phyloP scores from a whole-genome alignment of 805 yeast genomes.

The Wickerhamiella azymoides region DNA sequence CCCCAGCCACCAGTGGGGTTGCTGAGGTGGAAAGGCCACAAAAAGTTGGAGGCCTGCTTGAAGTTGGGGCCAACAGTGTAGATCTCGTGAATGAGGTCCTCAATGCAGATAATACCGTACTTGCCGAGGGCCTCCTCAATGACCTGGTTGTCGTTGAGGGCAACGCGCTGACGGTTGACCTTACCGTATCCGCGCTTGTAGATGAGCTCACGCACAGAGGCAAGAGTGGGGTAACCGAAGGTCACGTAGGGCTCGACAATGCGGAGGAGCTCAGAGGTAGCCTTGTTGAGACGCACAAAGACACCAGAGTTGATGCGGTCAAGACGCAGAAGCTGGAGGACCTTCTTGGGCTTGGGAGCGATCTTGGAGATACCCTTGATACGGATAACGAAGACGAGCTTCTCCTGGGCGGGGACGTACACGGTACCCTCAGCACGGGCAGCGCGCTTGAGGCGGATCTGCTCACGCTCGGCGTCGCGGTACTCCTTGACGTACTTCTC shows the following conservation, averaged over 20 bases:
- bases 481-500: conserved; percentile 95
- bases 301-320: conserved; percentile 91
- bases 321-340: conserved; percentile 78
- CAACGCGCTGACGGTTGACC: conserved; percentile 89
- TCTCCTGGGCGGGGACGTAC: conserved; percentile 90
- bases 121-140: conserved; percentile 80
- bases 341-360: conserved; percentile 99
- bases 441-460: conserved; percentile 65
- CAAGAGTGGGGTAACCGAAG: conserved; percentile 91
- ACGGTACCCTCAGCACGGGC: conserved; percentile 86
- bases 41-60: conserved; percentile 96
- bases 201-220: conserved; percentile 81
- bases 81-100: conserved; percentile 92
- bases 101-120: conserved; percentile 83
- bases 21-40: conserved; percentile 95
- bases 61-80: conserved; percentile 96
- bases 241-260: conserved; percentile 94
- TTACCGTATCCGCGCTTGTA: conserved; percentile 98
- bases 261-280: conserved; percentile 81
- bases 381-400: conserved; percentile 91
- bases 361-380: conserved; percentile 99
- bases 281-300: conserved; percentile 89
- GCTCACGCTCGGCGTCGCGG: conserved; percentile 80
- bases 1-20: conserved; percentile 98
- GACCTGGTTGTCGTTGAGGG: conserved; percentile 76